These are phyloP conservation scores for Microcera coccophila DNA, from an alignment of 2,329 filamentous ascomycete genomes.

Conservation along the genomic window DNA sequence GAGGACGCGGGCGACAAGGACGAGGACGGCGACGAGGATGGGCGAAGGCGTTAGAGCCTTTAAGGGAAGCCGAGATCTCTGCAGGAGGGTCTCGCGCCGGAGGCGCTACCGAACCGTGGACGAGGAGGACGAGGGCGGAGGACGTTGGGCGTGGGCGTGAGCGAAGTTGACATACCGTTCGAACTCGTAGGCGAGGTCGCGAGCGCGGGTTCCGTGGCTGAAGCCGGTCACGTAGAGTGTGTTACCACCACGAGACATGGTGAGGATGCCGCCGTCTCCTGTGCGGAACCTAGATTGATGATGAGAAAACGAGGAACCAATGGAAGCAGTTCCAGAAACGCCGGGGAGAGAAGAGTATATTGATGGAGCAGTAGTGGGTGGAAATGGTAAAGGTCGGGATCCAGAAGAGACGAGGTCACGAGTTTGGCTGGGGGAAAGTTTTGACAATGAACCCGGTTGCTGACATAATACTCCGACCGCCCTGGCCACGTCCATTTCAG, in stretches of 20 bases:
- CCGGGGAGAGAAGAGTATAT: slow-evolving; percentile 11
- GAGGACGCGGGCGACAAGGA: slow-evolving; percentile 26
- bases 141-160: slow-evolving; percentile 35
- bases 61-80: slow-evolving; percentile 22
- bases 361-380: slow-evolving; percentile 18
- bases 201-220: slow-evolving; percentile 95
- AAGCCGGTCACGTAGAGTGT: slow-evolving; percentile 99
- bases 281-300: background rate
- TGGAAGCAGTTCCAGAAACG: slow-evolving; percentile 25
- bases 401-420: slow-evolving; percentile 20
- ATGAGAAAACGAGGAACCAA: slow-evolving; percentile 10
- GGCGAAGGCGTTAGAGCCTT: slow-evolving; percentile 20
- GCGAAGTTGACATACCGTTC: slow-evolving; percentile 88
- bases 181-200: slow-evolving; percentile 99
- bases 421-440: slow-evolving; percentile 24
- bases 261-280: slow-evolving; percentile 18
- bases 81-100: slow-evolving; percentile 26
- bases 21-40: slow-evolving; percentile 27
- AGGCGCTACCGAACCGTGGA: slow-evolving; percentile 34
- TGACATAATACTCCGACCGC: slow-evolving; percentile 21
- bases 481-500: slow-evolving; percentile 2
- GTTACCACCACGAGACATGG: slow-evolving; percentile 88
- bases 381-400: slow-evolving; percentile 12
- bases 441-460: slow-evolving; percentile 17
- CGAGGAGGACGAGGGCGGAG: slow-evolving; percentile 39